These are phyloP conservation scores for Hypholoma sublateritium DNA, from an alignment of 768 basidiomycete genomes.

Conservation along the genomic window DNA sequence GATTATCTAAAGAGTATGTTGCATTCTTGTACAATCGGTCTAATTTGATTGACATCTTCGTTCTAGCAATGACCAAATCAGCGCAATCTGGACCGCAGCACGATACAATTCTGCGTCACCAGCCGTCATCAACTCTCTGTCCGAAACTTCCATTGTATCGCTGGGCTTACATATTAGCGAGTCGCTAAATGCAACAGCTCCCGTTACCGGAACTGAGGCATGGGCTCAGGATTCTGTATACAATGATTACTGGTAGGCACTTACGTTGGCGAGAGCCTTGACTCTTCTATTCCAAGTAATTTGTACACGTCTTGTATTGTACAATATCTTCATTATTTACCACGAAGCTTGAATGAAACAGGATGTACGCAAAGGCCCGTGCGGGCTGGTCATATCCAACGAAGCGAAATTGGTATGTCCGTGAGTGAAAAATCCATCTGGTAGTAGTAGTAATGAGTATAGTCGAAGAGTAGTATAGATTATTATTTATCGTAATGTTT, in stretches of 20 bases:
- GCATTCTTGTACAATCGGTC: not conserved
- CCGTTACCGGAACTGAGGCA: slow-evolving; percentile 3
- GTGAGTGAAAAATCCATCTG: too few relatives aligned
- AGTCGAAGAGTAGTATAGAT: slow-evolving; percentile 30
- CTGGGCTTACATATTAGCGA: not conserved
- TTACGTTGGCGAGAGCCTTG: too few relatives aligned
- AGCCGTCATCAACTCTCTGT: slow-evolving; percentile 6
- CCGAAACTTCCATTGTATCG: not conserved
- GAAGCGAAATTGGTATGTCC: too few relatives aligned
- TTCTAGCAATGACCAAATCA: slow-evolving; percentile 12
- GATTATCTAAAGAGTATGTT: slow-evolving; percentile 16
- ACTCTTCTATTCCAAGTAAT: too few relatives aligned
- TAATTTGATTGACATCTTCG: not conserved
- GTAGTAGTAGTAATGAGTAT: too few relatives aligned
- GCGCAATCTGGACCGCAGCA: slow-evolving; percentile 11
- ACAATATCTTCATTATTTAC: too few relatives aligned
- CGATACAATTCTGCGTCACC: slow-evolving; percentile 3
- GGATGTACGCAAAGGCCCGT: too few relatives aligned
- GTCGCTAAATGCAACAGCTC: not conserved
- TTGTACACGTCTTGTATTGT: too few relatives aligned
- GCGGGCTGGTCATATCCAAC: too few relatives aligned
- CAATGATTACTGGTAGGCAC: slow-evolving; percentile 17
- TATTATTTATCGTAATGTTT: too few relatives aligned
- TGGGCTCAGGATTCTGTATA: slow-evolving; percentile 16
- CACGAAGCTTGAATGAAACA: too few relatives aligned